phyloP scores from a whole-genome alignment of 352 stramenopile species.

The Blastocystis sp. region DNA sequence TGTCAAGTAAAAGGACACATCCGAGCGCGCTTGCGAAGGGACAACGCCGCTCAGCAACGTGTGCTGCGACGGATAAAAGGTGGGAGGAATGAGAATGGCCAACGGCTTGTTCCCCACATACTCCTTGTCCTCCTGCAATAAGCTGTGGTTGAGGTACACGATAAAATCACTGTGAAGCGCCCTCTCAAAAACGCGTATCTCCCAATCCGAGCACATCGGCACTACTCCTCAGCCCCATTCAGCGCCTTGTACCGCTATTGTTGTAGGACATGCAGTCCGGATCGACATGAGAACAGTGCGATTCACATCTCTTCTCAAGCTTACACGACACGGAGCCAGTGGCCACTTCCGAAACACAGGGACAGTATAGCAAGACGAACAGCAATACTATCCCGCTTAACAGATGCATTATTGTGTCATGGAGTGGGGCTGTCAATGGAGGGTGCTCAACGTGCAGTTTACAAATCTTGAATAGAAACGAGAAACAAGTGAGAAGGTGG shows the following conservation, averaged over 20 bases:
- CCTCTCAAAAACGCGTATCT: background rate
- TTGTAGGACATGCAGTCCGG: conserved; percentile 28
- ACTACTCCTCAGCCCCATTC: background rate
- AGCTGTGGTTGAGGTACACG: background rate
- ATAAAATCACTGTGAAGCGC: background rate
- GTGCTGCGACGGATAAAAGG: conserved; percentile 41
- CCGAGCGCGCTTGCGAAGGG: too few relatives aligned
- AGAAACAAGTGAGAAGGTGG: too few relatives aligned
- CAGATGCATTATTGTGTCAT: too few relatives aligned
- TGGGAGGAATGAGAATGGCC: conserved; percentile 12
- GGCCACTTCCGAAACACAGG: conserved; percentile 18
- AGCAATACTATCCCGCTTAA: too few relatives aligned
- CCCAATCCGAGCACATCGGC: conserved; percentile 36
- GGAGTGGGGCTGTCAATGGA: too few relatives aligned
- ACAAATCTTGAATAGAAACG: too few relatives aligned
- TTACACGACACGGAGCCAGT: conserved; percentile 22
- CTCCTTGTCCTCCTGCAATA: background rate
- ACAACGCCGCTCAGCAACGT: background rate
- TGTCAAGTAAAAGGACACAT: background rate
- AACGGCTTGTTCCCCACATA: background rate
- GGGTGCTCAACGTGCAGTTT: too few relatives aligned
- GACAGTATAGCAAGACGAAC: too few relatives aligned
- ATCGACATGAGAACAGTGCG: background rate
- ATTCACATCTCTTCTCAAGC: conserved; percentile 2
- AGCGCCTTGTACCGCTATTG: background rate